Conservation (phyloP, 2,329 filamentous ascomycete species). For the Colletotrichum simmondsii region DNA sequence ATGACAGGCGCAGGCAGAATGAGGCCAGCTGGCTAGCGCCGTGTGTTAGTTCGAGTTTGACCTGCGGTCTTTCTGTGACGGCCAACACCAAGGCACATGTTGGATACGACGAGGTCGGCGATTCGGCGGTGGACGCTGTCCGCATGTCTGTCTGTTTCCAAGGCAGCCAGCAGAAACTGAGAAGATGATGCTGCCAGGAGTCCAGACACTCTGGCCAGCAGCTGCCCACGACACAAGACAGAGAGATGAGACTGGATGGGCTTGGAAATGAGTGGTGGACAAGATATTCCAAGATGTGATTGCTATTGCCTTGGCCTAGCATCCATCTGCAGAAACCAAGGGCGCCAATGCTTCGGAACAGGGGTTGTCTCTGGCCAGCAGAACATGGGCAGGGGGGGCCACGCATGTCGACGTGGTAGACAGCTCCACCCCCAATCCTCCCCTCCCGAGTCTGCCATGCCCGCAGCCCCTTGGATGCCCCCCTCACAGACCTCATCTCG, state of each 20-base stretch:
- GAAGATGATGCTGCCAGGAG: not conserved
- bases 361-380: slow-evolving; percentile 25
- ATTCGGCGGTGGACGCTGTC: not conserved
- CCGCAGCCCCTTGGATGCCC: not conserved
- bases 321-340: slow-evolving; percentile 23
- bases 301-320: slow-evolving; percentile 19
- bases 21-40: slow-evolving; percentile 52
- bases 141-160: slow-evolving; percentile 12
- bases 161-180: not conserved
- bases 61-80: slow-evolving; percentile 41
- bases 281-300: slow-evolving; percentile 6
- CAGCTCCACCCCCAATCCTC: slow-evolving; percentile 29
- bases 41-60: slow-evolving; percentile 44
- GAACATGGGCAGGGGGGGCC: slow-evolving; percentile 8
- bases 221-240: slow-evolving; percentile 8
- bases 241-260: slow-evolving; percentile 20
- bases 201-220: slow-evolving; percentile 20
- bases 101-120: not conserved
- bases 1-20: slow-evolving; percentile 50
- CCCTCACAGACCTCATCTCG: slow-evolving; percentile 30
- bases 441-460: slow-evolving; percentile 6
- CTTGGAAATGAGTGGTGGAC: slow-evolving; percentile 24
- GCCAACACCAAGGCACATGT: slow-evolving; percentile 17
- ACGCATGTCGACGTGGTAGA: slow-evolving; percentile 25
- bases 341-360: slow-evolving; percentile 25